Percentiles rank a stretch among this genome's conserved stretches.
Conservation (phyloP, 1,284 basidiomycete genomes). For the Fomes fomentarius region DNA sequence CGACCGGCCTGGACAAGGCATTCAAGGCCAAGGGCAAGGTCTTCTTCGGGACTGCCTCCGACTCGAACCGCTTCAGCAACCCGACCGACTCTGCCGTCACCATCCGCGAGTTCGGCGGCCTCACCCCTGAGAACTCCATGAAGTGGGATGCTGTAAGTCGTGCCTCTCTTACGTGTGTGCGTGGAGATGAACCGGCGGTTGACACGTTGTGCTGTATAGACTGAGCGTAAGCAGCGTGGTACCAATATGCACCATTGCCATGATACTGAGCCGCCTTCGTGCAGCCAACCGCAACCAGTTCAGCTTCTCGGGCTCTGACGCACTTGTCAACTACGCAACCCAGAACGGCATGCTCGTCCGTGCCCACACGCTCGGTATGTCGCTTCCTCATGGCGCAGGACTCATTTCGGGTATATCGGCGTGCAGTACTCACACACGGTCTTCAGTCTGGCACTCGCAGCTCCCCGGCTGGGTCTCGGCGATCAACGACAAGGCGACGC, state of each 20-base stretch:
- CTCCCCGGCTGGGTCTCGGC: slow-evolving; percentile 47
- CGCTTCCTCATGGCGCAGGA: no score
- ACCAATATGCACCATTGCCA: not conserved
- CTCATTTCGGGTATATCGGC: slow-evolving; percentile 7
- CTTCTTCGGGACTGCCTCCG: slow-evolving; percentile 33
- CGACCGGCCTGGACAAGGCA: slow-evolving; percentile 27
- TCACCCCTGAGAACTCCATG: slow-evolving; percentile 43
- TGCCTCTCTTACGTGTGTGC: not conserved
- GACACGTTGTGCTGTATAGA: slow-evolving; percentile 9
- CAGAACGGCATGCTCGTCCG: slow-evolving; percentile 49
- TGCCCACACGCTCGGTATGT: slow-evolving; percentile 46
- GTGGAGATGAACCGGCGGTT: no score
- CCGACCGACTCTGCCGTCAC: slow-evolving; percentile 32
- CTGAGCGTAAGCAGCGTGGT: slow-evolving; percentile 19
- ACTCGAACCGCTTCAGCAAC: slow-evolving; percentile 34
- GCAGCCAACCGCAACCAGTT: slow-evolving; percentile 37
- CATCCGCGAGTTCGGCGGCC: slow-evolving; percentile 37
- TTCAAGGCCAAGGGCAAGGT: slow-evolving; percentile 33
- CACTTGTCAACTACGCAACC: slow-evolving; percentile 49
- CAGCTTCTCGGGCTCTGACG: slow-evolving; percentile 44
- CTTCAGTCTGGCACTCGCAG: slow-evolving; percentile 50
- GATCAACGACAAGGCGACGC: slow-evolving; percentile 32
- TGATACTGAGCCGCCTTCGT: not conserved
- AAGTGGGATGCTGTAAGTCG: slow-evolving; percentile 39
- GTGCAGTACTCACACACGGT: not conserved